Percentiles rank a stretch among this genome's conserved stretches.
Evolutionary conservation across 73 alveolate species (phyloP).

Genomic region (Blepharisma japonicum): DNA sequence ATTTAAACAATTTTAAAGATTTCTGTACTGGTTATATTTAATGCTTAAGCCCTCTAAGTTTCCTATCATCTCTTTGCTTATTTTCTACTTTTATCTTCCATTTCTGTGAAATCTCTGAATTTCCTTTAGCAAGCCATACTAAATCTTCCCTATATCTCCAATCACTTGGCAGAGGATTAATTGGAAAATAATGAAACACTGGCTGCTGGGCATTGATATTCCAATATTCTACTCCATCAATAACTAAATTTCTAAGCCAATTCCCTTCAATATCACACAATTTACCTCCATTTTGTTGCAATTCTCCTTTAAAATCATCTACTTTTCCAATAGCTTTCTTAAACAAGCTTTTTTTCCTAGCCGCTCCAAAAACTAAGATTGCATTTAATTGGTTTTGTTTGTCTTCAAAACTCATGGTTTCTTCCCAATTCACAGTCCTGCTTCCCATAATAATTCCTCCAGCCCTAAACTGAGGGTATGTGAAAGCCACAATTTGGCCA

Average conservation of each 20-base stretch:
- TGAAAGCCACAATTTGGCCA: conserved; percentile 39
- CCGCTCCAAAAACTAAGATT: not conserved
- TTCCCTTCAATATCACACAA: too few species aligned
- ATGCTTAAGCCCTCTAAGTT: not conserved
- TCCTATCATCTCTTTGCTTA: conserved; percentile 25
- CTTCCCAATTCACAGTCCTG: conserved; percentile 40
- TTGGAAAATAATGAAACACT: conserved; percentile 31
- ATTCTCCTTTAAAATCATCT: conserved; percentile 27
- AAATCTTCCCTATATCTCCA: conserved; percentile 93
- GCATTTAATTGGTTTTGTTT: conserved; percentile 14
- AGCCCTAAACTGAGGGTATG: conserved; percentile 16
- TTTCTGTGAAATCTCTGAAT: not conserved
- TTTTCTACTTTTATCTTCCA: conserved; percentile 26
- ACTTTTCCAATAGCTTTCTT: not conserved
- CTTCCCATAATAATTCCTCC: conserved; percentile 47
- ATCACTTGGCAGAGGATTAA: conserved; percentile 83
- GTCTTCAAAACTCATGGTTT: conserved; percentile 42
- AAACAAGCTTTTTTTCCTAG: not conserved
- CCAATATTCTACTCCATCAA: too few species aligned
- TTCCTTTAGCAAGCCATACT: not conserved
- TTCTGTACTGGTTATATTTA: too few species aligned
- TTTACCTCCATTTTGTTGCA: too few species aligned
- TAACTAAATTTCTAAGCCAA: too few species aligned
- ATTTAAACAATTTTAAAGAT: too few species aligned
- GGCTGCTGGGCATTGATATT: conserved; percentile 9